Conservation (phyloP, 805 yeast species). For the Metschnikowia similis region DNA sequence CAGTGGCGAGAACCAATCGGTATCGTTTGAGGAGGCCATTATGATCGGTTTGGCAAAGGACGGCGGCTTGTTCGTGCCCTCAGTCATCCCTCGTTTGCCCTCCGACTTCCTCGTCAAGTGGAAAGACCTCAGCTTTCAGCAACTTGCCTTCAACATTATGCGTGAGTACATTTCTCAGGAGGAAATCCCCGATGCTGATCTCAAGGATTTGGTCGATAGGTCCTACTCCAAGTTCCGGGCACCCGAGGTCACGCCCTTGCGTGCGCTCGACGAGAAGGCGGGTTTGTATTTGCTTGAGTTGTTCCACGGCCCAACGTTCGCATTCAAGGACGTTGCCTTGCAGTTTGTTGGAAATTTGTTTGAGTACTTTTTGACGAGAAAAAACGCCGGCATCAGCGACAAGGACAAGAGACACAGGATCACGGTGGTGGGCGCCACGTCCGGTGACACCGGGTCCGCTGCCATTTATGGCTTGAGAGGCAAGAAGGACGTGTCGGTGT, state of each 20-base stretch:
- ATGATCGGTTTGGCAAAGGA: constrained; percentile 92
- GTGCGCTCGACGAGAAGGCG: constrained; percentile 52
- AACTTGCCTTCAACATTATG: constrained; percentile 83
- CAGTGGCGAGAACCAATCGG: constrained; percentile 45
- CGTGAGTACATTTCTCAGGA: constrained; percentile 65
- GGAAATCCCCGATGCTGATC: constrained; percentile 72
- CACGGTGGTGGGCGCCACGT: constrained; percentile 98
- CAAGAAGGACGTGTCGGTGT: constrained; percentile 96
- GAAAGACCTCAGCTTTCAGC: constrained; percentile 74
- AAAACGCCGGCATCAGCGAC: constrained; percentile 50
- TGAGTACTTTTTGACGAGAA: constrained; percentile 82
- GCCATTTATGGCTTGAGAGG: constrained; percentile 97
- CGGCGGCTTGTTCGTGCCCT: constrained; percentile 93
- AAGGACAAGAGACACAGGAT: constrained; percentile 65
- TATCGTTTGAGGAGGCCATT: constrained; percentile 76
- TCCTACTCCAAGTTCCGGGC: constrained; percentile 91
- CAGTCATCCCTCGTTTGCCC: constrained; percentile 67
- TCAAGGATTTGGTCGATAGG: constrained; percentile 54
- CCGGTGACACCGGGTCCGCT: constrained; percentile 99
- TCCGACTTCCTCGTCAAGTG: constrained; percentile 57
- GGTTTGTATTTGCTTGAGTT: constrained; percentile 78
- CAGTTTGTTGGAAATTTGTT: constrained; percentile 97
- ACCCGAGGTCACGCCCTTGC: constrained; percentile 84
- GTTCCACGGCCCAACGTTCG: constrained; percentile 99
- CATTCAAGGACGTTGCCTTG: constrained; percentile 97